phyloP scores from a whole-genome alignment of 192 early-diverging fungal species.

The Coemansia sp. region DNA sequence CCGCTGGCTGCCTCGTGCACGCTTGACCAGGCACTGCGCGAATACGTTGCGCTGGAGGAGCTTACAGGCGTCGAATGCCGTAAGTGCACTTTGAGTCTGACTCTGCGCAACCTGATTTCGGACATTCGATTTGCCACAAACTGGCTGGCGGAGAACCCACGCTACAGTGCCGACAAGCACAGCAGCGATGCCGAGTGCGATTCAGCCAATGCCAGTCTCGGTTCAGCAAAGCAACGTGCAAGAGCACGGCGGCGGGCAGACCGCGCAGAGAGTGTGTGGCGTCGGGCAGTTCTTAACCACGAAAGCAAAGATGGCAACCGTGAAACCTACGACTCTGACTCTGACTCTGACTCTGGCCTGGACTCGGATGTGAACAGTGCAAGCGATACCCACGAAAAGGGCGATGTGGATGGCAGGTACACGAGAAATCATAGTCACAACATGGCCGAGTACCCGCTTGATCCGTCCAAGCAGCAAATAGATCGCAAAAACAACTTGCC shows the following conservation, averaged over 20 bases:
- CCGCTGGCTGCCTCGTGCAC: conserved; percentile 55
- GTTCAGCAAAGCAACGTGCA: background rate
- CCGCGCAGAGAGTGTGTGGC: conserved; percentile 35
- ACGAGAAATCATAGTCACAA: background rate
- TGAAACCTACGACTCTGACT: background rate
- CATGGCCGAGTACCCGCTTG: conserved; percentile 28
- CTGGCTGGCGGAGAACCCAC: conserved; percentile 38
- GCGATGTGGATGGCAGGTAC: background rate
- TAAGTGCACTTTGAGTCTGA: conserved; percentile 52
- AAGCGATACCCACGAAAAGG: background rate
- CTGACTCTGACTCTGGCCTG: conserved; percentile 27
- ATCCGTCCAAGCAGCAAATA: conserved; percentile 36
- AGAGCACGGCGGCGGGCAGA: conserved; percentile 17
- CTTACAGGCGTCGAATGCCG: conserved; percentile 44
- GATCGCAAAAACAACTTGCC: conserved; percentile 27
- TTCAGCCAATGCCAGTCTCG: background rate
- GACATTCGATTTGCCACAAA: conserved; percentile 29
- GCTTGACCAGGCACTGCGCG: conserved; percentile 38
- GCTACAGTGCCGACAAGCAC: conserved; percentile 20
- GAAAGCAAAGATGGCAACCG: background rate
- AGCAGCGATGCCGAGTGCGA: background rate
- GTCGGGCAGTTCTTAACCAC: conserved; percentile 34
- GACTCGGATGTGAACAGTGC: conserved; percentile 9
- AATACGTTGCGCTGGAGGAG: conserved; percentile 48
- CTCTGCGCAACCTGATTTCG: conserved; percentile 39